phyloP scores from a whole-genome alignment of 2,329 filamentous ascomycete genomes.

The Chrysoporthe cubensis region DNA sequence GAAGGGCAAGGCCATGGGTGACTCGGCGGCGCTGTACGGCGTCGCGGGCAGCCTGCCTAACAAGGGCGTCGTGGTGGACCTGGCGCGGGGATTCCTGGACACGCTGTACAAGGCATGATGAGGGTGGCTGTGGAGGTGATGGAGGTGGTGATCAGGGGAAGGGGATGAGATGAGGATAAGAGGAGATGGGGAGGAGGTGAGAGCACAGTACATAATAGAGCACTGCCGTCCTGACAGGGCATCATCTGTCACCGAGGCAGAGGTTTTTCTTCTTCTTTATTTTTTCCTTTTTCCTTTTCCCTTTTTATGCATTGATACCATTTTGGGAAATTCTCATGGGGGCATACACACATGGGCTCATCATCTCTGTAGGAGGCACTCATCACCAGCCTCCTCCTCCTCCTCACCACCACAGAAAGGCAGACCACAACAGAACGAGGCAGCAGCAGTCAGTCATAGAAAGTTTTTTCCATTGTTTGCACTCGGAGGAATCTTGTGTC shows the following conservation, averaged over 20 bases:
- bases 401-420: no score
- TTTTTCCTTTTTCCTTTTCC: no score
- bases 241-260: not conserved
- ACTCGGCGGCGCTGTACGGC: conserved; percentile 88
- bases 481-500: not conserved
- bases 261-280: not conserved
- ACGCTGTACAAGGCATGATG: conserved; percentile 83
- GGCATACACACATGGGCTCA: not conserved
- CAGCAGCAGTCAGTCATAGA: no score
- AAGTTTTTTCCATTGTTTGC: not conserved
- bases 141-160: no score
- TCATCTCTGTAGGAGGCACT: not conserved
- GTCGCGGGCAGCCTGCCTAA: conserved; percentile 94
- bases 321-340: not conserved
- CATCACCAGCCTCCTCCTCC: no score
- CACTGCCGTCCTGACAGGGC: not conserved
- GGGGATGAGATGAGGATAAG: no score
- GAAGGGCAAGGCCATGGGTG: conserved; percentile 71
- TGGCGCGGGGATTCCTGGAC: conserved; percentile 90
- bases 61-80: conserved; percentile 89
- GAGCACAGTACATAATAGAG: not conserved
- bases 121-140: not conserved
- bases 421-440: no score
- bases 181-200: not conserved
- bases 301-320: not conserved